These are phyloP conservation scores for Mycena amicta DNA, from an alignment of 768 basidiomycete species.

Conservation along the genomic window DNA sequence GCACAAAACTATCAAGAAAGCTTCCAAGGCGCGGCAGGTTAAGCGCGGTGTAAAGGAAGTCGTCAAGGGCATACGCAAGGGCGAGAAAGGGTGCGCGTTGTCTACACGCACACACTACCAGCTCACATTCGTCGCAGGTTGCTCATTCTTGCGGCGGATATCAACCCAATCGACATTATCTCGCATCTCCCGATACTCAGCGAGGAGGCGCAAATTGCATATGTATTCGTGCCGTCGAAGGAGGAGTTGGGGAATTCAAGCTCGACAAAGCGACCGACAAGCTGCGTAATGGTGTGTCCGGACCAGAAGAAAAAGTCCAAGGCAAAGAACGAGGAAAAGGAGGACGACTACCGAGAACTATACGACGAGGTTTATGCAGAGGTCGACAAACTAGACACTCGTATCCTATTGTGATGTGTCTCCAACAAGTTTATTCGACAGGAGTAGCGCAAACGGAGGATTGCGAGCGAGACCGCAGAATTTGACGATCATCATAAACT, in stretches of 20 bases:
- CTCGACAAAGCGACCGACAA: slow-evolving; percentile 96
- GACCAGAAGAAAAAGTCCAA: slow-evolving; percentile 73
- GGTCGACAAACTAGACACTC: slow-evolving; percentile 78
- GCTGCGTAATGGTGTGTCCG: slow-evolving; percentile 94
- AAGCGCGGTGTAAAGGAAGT: slow-evolving; percentile 99
- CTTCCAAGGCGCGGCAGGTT: slow-evolving; percentile 92
- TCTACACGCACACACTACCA: slow-evolving; percentile 3
- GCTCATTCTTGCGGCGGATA: slow-evolving; percentile 92
- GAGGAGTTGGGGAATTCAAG: slow-evolving; percentile 96
- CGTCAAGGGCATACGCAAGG: slow-evolving; percentile 95
- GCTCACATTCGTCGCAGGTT: slow-evolving; percentile 50
- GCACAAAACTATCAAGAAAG: slow-evolving; percentile 93
- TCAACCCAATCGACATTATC: slow-evolving; percentile 97
- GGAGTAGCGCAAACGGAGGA: slow-evolving; percentile 15
- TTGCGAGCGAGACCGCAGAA: not conserved
- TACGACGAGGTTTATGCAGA: slow-evolving; percentile 88
- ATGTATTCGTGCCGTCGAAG: slow-evolving; percentile 87
- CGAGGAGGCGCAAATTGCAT: slow-evolving; percentile 91
- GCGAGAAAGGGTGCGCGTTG: slow-evolving; percentile 84
- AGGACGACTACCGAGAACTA: slow-evolving; percentile 84
- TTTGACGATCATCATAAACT: slow-evolving; percentile 26
- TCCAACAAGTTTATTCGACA: slow-evolving; percentile 1
- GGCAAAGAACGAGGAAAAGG: slow-evolving; percentile 67
- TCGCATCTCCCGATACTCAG: slow-evolving; percentile 93
- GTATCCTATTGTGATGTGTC: slow-evolving; percentile 59